Base-by-base conservation (phyloP, 257 asterid genomes). In the Anisodus acutangulus region DNA sequence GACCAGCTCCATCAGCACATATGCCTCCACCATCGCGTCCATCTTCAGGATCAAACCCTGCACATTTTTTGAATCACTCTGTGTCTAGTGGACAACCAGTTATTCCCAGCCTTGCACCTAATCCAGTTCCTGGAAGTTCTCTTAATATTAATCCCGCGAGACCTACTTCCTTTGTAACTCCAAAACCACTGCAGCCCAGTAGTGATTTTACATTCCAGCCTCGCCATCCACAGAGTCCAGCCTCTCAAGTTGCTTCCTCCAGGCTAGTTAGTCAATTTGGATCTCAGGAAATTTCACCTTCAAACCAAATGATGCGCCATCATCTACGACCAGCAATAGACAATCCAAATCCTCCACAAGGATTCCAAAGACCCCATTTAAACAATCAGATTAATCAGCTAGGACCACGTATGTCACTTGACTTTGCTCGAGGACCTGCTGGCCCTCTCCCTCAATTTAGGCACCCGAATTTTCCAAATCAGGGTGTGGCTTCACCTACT, bases 181-280 rank as follows among this genome's bases (percentile, higher is more conserved):
- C 89, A 70, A 91, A 93, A 80, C 96, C 93, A 31, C 98, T 85
- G 86, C 95, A 85, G 67, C 90, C 97, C 19, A 88, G 88, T 86
- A 81, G 86, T 80, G 97, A 94, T 90, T 95, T 95, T 82, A 91
- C 97, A 69, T 95, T 94, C 88, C 98, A 87, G 87, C 97, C 97
- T 64, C 97, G 87, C 80, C 89, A 90, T 79, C 94, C 92, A 11
- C 95, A 87, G 22, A 85, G 84, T 90, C 80, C 91, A 49, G 85
- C 87, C 67, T 66, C 92, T 57, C 95, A 86, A 85, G 85, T 80
- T 54, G 68, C 83, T 79, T 84, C 83, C 79, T 85, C 85, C 49
- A 84, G 93, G 90, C 94, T 88, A 76, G 59, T 79, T 74, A 81
- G 83, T 83, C 97, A 86, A 64, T 89, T 88, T 69, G 39, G 82